These are phyloP conservation scores for Arbutus unedo DNA, from an alignment of 148 eudicot species.

Conservation along the genomic window DNA sequence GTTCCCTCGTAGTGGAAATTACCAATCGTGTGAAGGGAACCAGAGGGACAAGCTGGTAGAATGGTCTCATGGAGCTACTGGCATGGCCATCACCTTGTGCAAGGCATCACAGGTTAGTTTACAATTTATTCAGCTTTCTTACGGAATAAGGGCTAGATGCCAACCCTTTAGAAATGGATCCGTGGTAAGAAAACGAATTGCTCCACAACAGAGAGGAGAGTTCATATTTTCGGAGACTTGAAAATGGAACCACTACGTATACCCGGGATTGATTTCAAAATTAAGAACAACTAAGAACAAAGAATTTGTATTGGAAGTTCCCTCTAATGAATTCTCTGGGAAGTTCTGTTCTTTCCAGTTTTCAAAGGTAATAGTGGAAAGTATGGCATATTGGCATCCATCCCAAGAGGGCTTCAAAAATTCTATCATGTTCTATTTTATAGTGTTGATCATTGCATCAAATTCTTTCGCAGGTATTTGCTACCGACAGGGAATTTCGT, in stretches of 20 bases:
- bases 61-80: slow-evolving; percentile 83
- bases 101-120: slow-evolving; percentile 74
- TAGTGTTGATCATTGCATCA: background rate
- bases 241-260: background rate
- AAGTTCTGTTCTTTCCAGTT: background rate
- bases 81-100: slow-evolving; percentile 65
- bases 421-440: background rate
- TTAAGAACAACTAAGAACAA: background rate
- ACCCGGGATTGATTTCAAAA: background rate
- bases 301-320: background rate
- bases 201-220: no score
- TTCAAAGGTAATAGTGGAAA: background rate
- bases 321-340: background rate
- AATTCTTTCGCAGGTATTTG: slow-evolving; percentile 43
- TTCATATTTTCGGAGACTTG: background rate
- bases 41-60: slow-evolving; percentile 65
- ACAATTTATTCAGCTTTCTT: background rate
- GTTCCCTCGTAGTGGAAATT: slow-evolving; percentile 73
- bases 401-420: background rate
- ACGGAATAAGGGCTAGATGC: background rate
- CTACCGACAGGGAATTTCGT: slow-evolving; percentile 57
- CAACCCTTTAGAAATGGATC: no score
- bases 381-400: background rate
- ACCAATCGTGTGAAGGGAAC: slow-evolving; percentile 76
- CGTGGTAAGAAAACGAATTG: no score